A percentile compares a stretch with the other conserved stretches of the same genome.
Evolutionary conservation across 176 grass and related monocot species (phyloP).

Genomic region (Oryza coarctata): DNA sequence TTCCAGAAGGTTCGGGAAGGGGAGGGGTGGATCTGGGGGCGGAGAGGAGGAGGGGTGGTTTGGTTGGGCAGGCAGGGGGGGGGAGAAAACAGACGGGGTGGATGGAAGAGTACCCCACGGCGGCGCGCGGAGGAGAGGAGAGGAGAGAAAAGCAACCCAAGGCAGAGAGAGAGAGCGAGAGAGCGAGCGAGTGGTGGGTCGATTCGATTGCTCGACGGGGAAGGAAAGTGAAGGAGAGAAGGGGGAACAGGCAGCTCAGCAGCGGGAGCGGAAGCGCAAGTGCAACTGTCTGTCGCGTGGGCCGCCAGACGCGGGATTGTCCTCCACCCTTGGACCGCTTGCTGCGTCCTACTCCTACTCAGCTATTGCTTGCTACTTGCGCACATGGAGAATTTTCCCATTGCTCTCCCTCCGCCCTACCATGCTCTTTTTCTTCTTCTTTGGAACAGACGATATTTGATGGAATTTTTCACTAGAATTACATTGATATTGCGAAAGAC

Average conservation of each 20-base stretch:
- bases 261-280: neutral
- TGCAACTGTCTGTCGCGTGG: slow-evolving; percentile 8
- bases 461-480: too few relatives aligned
- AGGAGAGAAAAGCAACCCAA: neutral
- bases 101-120: slow-evolving; percentile 40
- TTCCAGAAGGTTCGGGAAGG: neutral
- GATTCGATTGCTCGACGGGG: neutral
- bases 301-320: neutral
- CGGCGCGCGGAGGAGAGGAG: slow-evolving; percentile 23
- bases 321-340: too few relatives aligned
- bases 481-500: too few relatives aligned
- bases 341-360: too few relatives aligned
- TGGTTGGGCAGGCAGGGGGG: neutral
- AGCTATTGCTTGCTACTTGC: too few relatives aligned
- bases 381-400: too few relatives aligned
- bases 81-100: slow-evolving; percentile 7
- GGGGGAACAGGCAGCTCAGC: neutral
- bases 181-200: neutral
- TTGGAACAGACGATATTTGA: too few relatives aligned
- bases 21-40: slow-evolving; percentile 26
- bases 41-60: slow-evolving; percentile 1
- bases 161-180: neutral
- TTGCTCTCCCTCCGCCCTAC: too few relatives aligned
- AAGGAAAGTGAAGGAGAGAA: neutral
- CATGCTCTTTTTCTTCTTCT: too few relatives aligned